Percentiles rank a stretch among this genome's conserved stretches.
Evolutionary conservation across 164 flowering plant species (phyloP).

Genomic region (Vitis riparia): DNA sequence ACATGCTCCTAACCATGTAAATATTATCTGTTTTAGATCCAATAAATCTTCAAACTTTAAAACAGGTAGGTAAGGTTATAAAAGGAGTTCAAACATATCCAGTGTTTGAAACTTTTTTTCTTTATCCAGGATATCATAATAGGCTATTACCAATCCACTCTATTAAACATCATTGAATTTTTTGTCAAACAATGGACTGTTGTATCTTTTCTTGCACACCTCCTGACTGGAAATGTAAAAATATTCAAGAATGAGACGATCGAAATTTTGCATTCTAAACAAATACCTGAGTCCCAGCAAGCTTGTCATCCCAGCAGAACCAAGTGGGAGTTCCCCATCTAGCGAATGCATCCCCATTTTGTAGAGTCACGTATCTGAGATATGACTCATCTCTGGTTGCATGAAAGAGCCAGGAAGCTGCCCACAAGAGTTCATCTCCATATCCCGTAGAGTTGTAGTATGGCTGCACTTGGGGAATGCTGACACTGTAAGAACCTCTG

Average conservation of each 20-base stretch:
- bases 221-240: too few relatives aligned
- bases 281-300: constrained; percentile 29
- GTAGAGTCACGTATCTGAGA: constrained; percentile 22
- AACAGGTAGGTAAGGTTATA: too few relatives aligned
- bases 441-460: constrained; percentile 34
- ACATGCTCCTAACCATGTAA: too few relatives aligned
- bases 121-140: too few relatives aligned
- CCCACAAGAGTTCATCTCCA: constrained; percentile 38
- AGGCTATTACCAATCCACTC: too few relatives aligned
- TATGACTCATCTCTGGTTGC: constrained; percentile 30
- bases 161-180: too few relatives aligned
- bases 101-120: too few relatives aligned
- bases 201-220: too few relatives aligned
- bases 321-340: constrained; percentile 30
- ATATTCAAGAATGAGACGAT: neutral
- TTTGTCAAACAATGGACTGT: too few relatives aligned
- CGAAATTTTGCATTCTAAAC: neutral
- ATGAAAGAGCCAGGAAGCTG: constrained; percentile 37
- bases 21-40: too few relatives aligned
- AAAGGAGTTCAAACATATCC: too few relatives aligned
- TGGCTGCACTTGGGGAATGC: constrained; percentile 25
- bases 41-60: too few relatives aligned
- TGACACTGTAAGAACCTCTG: constrained; percentile 32
- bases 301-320: constrained; percentile 49
- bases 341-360: constrained; percentile 25